Percentiles rank a stretch among this genome's conserved stretches.
Evolutionary conservation across 2,329 filamentous ascomycete genomes (phyloP).

Genomic region (Pseudocercospora fuligena): DNA sequence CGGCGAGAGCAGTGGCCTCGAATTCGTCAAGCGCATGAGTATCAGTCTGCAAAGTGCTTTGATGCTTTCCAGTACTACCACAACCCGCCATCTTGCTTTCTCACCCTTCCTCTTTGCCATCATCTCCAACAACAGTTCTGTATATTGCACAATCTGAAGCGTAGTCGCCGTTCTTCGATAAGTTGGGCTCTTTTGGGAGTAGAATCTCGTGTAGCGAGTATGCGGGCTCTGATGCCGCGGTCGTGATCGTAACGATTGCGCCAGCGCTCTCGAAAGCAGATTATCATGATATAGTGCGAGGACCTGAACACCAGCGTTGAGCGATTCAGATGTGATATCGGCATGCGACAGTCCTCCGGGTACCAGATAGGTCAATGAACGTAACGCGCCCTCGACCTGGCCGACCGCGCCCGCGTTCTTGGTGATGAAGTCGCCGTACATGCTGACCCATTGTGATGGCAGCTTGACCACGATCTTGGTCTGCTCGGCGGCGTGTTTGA

Average conservation of each 20-base stretch:
- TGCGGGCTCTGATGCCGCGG: constrained; percentile 58
- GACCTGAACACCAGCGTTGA: constrained; percentile 80
- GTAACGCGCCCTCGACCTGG: constrained; percentile 90
- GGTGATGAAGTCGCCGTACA: constrained; percentile 89
- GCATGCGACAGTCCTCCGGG: constrained; percentile 88
- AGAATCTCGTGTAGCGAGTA: constrained; percentile 68
- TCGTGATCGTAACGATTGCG: constrained; percentile 56
- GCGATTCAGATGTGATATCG: constrained; percentile 90
- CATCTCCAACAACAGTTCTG: constrained; percentile 97
- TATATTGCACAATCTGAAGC: constrained; percentile 90
- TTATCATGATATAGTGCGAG: constrained; percentile 92
- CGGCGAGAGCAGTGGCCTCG: constrained; percentile 79
- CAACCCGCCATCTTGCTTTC: constrained; percentile 79
- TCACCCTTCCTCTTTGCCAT: constrained; percentile 84
- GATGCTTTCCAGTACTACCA: constrained; percentile 81
- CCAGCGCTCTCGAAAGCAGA: constrained; percentile 71
- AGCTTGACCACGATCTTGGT: constrained; percentile 37
- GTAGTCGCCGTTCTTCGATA: constrained; percentile 83
- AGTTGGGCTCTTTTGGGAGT: constrained; percentile 64
- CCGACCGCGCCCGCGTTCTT: constrained; percentile 93
- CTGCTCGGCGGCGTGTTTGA: constrained; percentile 37
- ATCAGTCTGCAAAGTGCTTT: constrained; percentile 85
- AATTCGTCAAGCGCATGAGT: constrained; percentile 80
- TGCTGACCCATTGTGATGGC: constrained; percentile 46
- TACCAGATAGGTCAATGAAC: constrained; percentile 94